These are phyloP conservation scores for Bondarzewia mesenterica DNA, from an alignment of 1,284 basidiomycete genomes.

Conservation along the genomic window DNA sequence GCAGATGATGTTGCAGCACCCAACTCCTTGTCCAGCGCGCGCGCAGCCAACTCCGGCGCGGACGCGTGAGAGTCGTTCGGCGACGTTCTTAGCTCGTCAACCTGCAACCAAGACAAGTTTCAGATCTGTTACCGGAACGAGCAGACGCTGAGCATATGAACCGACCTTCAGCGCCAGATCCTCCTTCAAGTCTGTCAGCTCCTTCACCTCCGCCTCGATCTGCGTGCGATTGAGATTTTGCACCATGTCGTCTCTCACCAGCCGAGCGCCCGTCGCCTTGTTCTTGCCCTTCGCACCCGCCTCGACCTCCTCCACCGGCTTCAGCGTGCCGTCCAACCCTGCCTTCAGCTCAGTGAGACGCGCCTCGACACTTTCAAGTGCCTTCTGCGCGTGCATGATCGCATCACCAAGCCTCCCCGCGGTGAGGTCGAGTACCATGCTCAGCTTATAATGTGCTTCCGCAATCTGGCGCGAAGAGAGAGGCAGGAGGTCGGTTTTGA, in stretches of 20 bases:
- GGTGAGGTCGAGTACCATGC: conserved; percentile 82
- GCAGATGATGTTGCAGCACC: conserved; percentile 27
- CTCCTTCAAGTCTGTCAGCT: conserved; percentile 65
- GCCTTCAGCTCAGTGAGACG: conserved; percentile 59
- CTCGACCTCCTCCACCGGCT: conserved; percentile 24
- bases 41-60: conserved; percentile 58
- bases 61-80: conserved; percentile 53
- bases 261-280: conserved; percentile 36
- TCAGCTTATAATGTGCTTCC: conserved; percentile 85
- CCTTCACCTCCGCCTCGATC: conserved; percentile 70
- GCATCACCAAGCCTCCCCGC: conserved; percentile 74
- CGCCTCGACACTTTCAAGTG: conserved; percentile 65
- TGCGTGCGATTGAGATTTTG: conserved; percentile 56
- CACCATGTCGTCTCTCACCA: conserved; percentile 46
- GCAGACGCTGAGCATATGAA: not conserved
- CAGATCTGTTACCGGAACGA: not conserved
- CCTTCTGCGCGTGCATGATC: conserved; percentile 71
- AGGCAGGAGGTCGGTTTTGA: conserved; percentile 69
- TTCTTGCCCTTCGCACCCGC: conserved; percentile 56
- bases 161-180: conserved; percentile 76
- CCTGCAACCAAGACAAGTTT: conserved; percentile 30
- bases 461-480: conserved; percentile 79
- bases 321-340: conserved; percentile 34
- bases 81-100: conserved; percentile 79
- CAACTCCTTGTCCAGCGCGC: conserved; percentile 61